These are phyloP conservation scores for Tolypocladium album DNA, from an alignment of 2,329 filamentous ascomycete genomes.

Conservation along the genomic window DNA sequence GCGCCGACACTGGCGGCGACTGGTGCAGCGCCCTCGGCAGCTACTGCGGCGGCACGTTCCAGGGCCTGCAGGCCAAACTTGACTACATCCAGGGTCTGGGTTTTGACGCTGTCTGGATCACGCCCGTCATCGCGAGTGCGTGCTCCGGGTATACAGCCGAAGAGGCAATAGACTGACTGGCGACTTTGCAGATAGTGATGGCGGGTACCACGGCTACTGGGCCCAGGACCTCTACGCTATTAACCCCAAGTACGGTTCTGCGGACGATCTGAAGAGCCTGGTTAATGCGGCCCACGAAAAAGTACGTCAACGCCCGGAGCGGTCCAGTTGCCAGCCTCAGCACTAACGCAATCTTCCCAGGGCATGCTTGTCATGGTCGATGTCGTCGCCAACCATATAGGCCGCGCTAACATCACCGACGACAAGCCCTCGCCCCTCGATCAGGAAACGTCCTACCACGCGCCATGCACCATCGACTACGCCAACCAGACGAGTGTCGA, in stretches of 20 bases:
- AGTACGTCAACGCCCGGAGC: constrained; percentile 19
- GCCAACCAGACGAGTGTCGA: constrained; percentile 34
- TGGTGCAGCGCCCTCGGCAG: constrained; percentile 27
- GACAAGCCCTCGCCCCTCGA: constrained; percentile 34
- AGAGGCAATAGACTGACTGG: too few species aligned
- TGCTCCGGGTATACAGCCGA: neutral
- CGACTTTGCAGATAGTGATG: constrained; percentile 17
- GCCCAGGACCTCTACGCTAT: constrained; percentile 37
- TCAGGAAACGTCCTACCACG: constrained; percentile 46
- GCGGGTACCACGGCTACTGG: constrained; percentile 47
- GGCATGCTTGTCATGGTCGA: constrained; percentile 48
- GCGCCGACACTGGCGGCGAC: constrained; percentile 30
- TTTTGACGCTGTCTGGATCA: constrained; percentile 49
- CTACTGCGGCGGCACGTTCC: constrained; percentile 53
- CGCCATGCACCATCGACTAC: constrained; percentile 48
- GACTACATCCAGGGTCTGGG: constrained; percentile 55
- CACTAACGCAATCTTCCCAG: constrained; percentile 3
- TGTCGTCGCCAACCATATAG: constrained; percentile 49
- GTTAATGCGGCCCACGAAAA: constrained; percentile 45
- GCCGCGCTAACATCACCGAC: constrained; percentile 36
- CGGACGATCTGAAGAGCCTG: constrained; percentile 46
- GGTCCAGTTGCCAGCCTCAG: neutral
- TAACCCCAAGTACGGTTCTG: constrained; percentile 49
- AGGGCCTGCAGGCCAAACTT: constrained; percentile 45
- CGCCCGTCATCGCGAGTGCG: constrained; percentile 39